phyloP scores from a whole-genome alignment of 2,329 filamentous ascomycete species.

The Fusarium odoratissimum region DNA sequence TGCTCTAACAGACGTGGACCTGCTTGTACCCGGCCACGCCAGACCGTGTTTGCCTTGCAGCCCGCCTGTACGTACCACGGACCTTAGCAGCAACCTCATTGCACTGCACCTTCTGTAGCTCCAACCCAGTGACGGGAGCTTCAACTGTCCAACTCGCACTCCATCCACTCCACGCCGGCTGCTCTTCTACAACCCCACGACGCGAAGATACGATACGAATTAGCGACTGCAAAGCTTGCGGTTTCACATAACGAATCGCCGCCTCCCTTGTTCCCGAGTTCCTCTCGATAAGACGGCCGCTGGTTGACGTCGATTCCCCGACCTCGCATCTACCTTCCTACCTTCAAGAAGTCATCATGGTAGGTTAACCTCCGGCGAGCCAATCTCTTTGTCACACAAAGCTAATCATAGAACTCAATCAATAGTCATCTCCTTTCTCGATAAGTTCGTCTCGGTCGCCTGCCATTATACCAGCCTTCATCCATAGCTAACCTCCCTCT shows the following conservation, averaged over 20 bases:
- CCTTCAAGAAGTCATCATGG: constrained; percentile 45
- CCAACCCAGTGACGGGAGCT: constrained; percentile 35
- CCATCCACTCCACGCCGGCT: constrained; percentile 35
- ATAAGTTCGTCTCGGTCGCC: constrained; percentile 76
- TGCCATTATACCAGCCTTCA: constrained; percentile 2
- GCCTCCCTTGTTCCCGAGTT: constrained; percentile 5
- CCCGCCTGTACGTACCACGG: constrained; percentile 38
- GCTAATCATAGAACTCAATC: constrained; percentile 46
- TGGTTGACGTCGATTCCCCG: constrained; percentile 41
- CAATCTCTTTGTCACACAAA: constrained; percentile 7
- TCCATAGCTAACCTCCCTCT: constrained; percentile 30
- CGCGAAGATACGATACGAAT: constrained; percentile 14
- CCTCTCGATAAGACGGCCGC: constrained; percentile 23
- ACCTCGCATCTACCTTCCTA: constrained; percentile 36
- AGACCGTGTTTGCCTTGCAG: constrained; percentile 58
- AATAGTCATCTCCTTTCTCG: constrained; percentile 88
- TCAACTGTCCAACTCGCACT: constrained; percentile 37
- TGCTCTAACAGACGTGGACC: constrained; percentile 36
- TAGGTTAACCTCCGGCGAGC: constrained; percentile 31
- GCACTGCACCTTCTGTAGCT: constrained; percentile 38
- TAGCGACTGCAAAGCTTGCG: constrained; percentile 1
- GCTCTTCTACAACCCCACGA: constrained; percentile 9
- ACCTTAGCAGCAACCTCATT: constrained; percentile 29
- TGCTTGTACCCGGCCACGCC: constrained; percentile 50
- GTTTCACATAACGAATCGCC: background rate